Evolutionary conservation across 768 basidiomycete species (phyloP), one percentile per base, ranked within the genome.

Genomic region (Hygrocybe punicea): DNA sequence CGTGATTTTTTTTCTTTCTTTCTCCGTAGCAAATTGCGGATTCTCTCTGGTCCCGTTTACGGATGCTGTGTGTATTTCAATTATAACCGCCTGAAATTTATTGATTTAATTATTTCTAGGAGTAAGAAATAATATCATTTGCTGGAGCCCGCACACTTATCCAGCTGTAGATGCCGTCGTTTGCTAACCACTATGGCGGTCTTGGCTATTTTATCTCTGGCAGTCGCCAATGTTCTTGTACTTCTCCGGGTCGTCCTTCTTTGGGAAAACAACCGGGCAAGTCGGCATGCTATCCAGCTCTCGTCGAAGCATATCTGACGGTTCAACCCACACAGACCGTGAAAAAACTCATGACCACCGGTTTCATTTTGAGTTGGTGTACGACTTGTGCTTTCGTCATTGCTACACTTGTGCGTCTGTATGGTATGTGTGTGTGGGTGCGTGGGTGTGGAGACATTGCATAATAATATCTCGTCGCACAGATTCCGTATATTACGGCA

Each of bases 221-320:
- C 62, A 7, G 62, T 71, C 14, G 69, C 68, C 16, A 72, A 73
- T 58, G 37, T 69, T 33, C 51, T 67, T 70, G 69, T 73, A 24
- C 65, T 75, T 17, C 53, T 73, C 23, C 69, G 73, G 21, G 71
- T 76, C 0, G 58, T 71, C 24, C 58, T 66, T 11, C 62, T 76
- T 8, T 76, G 75, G 74, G 72, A 76, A n/a, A 67, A 67, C 45
- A 63, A 69, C 2, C 65, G 19, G 3, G 56, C 59, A 33, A 39
- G 63, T 14, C 6, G 8, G 17, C 10, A 1, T 44, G 13, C 19
- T 19, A 4, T 4, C 19, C 2, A 13, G 14, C 11, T n/a, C n/a
- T 16, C 14, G 14, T 25, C 21, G 5, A 19, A 44, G 37, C 37
- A 40, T 40, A 39, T 19, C 25, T 5, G 25, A 19, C 17, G 11